phyloP scores from a whole-genome alignment of 1,139 yeast species.

The Lodderomyces jiufengensis region DNA sequence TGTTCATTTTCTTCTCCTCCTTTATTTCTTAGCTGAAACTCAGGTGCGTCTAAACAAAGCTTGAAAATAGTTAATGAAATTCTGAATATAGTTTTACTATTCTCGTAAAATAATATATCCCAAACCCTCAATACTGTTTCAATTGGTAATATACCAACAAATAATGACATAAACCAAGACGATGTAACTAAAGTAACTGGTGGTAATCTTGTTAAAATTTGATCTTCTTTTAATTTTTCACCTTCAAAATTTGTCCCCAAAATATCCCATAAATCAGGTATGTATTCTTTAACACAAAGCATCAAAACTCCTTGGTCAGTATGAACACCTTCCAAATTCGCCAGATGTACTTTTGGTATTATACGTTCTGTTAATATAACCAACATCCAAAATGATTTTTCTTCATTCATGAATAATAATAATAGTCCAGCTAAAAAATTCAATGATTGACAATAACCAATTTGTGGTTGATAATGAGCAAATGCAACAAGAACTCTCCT shows the following conservation, averaged over 20 bases:
- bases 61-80: constrained; percentile 81
- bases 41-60: constrained; percentile 63
- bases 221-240: constrained; percentile 49
- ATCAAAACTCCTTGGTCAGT: constrained; percentile 92
- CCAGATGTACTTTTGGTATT: constrained; percentile 88
- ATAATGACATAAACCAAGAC: constrained; percentile 96
- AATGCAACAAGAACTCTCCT: constrained; percentile 82
- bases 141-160: constrained; percentile 81
- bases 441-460: constrained; percentile 93
- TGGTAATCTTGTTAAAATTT: constrained; percentile 69
- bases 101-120: constrained; percentile 94
- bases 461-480: constrained; percentile 80
- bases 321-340: constrained; percentile 88
- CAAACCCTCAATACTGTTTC: constrained; percentile 86
- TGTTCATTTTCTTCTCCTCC: constrained; percentile 52
- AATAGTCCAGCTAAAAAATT: constrained; percentile 87
- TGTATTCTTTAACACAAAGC: constrained; percentile 77
- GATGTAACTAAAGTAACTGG: constrained; percentile 92
- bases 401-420: constrained; percentile 81
- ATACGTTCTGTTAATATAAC: constrained; percentile 82
- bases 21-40: constrained; percentile 20
- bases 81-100: constrained; percentile 80
- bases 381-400: constrained; percentile 91
- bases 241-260: constrained; percentile 45
- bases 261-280: constrained; percentile 76